These are phyloP conservation scores for Myxozyma nipponensis DNA, from an alignment of 805 yeast genomes.

Conservation along the genomic window DNA sequence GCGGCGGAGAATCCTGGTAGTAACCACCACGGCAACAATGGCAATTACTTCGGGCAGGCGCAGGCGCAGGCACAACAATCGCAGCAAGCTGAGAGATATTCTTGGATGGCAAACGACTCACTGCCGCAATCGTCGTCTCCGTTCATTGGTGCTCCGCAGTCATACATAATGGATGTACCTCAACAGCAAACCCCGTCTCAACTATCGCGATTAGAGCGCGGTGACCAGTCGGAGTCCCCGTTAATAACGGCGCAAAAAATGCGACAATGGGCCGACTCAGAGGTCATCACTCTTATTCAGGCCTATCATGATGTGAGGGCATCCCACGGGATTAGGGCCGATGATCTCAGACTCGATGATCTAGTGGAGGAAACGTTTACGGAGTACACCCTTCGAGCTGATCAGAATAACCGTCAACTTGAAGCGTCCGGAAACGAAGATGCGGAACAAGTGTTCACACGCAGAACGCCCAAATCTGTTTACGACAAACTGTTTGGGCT, in stretches of 20 bases:
- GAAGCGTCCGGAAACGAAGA: constrained; percentile 1
- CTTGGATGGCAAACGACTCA: constrained; percentile 24
- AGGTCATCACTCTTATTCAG: constrained; percentile 19
- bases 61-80: neutral
- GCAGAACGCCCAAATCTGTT: constrained; percentile 22
- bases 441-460: constrained; percentile 7
- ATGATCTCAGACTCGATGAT: constrained; percentile 20
- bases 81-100: constrained; percentile 5
- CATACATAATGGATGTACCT: constrained; percentile 14
- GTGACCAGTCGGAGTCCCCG: neutral
- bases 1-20: neutral
- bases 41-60: neutral
- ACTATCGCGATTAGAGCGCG: neutral
- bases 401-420: constrained; percentile 15
- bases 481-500: constrained; percentile 24
- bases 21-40: neutral
- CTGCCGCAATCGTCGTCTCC: constrained; percentile 3
- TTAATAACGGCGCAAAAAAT: constrained; percentile 4
- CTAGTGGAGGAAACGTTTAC: constrained; percentile 23
- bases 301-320: constrained; percentile 24
- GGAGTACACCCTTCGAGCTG: constrained; percentile 19
- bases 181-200: constrained; percentile 8
- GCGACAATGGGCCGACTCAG: constrained; percentile 25
- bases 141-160: constrained; percentile 14
- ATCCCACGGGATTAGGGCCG: constrained; percentile 22